These are phyloP conservation scores for Deakozyma indianensis DNA, from an alignment of 805 yeast genomes.

Conservation along the genomic window DNA sequence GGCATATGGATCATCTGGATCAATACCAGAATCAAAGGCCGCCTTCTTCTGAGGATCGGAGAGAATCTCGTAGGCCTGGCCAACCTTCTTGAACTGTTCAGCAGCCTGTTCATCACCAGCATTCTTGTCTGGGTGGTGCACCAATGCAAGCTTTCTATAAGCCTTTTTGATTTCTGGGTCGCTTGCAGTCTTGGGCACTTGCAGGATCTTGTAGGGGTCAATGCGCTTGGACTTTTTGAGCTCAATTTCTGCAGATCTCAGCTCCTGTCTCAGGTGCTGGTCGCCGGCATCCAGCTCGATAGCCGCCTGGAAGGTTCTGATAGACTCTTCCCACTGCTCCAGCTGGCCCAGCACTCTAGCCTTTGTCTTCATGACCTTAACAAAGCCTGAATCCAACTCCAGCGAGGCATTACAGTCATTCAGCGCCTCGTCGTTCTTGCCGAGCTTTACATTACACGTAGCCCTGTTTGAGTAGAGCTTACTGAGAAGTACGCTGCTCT, in stretches of 20 bases:
- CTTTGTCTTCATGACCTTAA: slow-evolving; percentile 38
- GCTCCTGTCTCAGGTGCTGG: slow-evolving; percentile 20
- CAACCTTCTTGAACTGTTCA: slow-evolving; percentile 85
- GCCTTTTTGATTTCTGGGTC: slow-evolving; percentile 55
- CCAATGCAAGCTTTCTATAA: slow-evolving; percentile 57
- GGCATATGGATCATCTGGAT: slow-evolving; percentile 25
- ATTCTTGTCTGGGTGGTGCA: slow-evolving; percentile 73
- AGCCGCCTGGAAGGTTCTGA: slow-evolving; percentile 22
- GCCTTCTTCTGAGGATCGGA: slow-evolving; percentile 82
- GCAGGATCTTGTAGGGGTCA: slow-evolving; percentile 49
- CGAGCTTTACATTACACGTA: slow-evolving; percentile 66
- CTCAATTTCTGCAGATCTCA: slow-evolving; percentile 27
- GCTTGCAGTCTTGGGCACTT: slow-evolving; percentile 34
- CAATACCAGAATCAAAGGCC: slow-evolving; percentile 79
- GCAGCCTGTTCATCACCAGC: slow-evolving; percentile 57
- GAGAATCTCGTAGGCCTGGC: slow-evolving; percentile 74
- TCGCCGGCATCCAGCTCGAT: slow-evolving; percentile 25
- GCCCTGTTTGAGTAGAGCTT: slow-evolving; percentile 72
- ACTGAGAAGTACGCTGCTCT: slow-evolving; percentile 8
- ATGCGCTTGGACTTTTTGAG: slow-evolving; percentile 26
- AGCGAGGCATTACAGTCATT: slow-evolving; percentile 61
- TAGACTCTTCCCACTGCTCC: slow-evolving; percentile 27
- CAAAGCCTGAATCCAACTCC: slow-evolving; percentile 47
- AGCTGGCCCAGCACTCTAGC: slow-evolving; percentile 26
- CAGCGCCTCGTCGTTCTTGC: slow-evolving; percentile 65